Percentiles rank a stretch among this genome's conserved stretches.
These are phyloP conservation scores for Cubamyces sp. DNA, from an alignment of 768 basidiomycete genomes.

Conservation along the genomic window DNA sequence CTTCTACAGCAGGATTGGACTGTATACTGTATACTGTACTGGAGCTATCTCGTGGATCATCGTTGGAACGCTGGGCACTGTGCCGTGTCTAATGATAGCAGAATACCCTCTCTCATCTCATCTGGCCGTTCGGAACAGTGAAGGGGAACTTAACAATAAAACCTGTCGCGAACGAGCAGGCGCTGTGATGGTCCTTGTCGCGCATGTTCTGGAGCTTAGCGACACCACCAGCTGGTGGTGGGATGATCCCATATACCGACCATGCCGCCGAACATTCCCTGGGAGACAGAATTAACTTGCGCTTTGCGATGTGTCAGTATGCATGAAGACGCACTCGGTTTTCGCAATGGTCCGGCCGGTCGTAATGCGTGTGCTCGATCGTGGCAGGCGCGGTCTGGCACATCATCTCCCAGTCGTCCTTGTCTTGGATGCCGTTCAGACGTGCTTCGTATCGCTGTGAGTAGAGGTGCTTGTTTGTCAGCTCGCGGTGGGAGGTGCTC, in stretches of 20 bases:
- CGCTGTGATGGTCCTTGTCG: not conserved
- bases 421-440: constrained; percentile 27
- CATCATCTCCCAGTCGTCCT: constrained; percentile 31
- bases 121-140: too few species aligned
- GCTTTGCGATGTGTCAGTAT: not conserved
- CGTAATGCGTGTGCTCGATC: constrained; percentile 4
- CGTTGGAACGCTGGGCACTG: too few species aligned
- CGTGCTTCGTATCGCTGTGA: constrained; percentile 26
- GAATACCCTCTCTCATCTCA: too few species aligned
- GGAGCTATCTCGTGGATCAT: too few species aligned
- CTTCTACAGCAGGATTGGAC: too few species aligned
- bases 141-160: too few species aligned
- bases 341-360: constrained; percentile 17
- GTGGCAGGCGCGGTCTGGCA: constrained; percentile 27
- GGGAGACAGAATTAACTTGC: not conserved
- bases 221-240: constrained; percentile 7
- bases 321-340: constrained; percentile 10
- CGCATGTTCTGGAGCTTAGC: not conserved
- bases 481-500: not conserved
- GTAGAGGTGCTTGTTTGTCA: not conserved
- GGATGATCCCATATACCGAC: constrained; percentile 25
- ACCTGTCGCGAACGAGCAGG: too few species aligned
- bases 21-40: too few species aligned
- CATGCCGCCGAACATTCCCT: constrained; percentile 14
- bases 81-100: too few species aligned